Evolutionary conservation across 805 yeast genomes (phyloP).

Genomic region (Dipodascopsis uninucleata): DNA sequence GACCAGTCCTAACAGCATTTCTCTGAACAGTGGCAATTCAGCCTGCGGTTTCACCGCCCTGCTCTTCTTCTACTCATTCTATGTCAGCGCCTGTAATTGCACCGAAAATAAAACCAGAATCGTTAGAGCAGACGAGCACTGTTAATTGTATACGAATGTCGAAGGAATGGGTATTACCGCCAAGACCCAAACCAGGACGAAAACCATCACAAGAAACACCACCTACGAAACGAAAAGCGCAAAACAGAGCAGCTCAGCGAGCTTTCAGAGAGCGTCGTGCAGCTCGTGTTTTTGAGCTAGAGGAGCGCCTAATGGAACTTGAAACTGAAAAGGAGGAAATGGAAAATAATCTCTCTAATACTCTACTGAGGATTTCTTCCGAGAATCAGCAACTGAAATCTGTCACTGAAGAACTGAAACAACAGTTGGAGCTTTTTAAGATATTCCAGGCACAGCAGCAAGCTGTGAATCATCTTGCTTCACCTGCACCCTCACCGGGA

Average conservation of each 20-base stretch:
- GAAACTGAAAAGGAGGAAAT: slow-evolving; percentile 61
- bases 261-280: slow-evolving; percentile 88
- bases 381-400: slow-evolving; percentile 39
- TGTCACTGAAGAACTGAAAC: slow-evolving; percentile 26
- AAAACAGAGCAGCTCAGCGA: slow-evolving; percentile 89
- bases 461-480: slow-evolving; percentile 42
- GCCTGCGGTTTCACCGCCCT: slow-evolving; percentile 8
- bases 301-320: slow-evolving; percentile 59
- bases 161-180: slow-evolving; percentile 80
- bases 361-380: slow-evolving; percentile 30
- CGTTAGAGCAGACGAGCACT: slow-evolving; percentile 5
- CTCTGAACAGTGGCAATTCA: slow-evolving; percentile 18
- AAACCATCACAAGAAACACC: slow-evolving; percentile 74
- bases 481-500: slow-evolving; percentile 53
- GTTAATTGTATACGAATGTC: slow-evolving; percentile 46
- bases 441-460: slow-evolving; percentile 25
- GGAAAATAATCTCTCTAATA: slow-evolving; percentile 15
- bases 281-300: slow-evolving; percentile 73
- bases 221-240: slow-evolving; percentile 81
- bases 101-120: slow-evolving; percentile 21
- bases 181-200: slow-evolving; percentile 64
- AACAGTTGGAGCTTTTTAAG: slow-evolving; percentile 24
- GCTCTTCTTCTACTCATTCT: slow-evolving; percentile 3
- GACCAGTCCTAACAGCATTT: not conserved
- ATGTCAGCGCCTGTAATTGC: slow-evolving; percentile 18